A percentile compares a stretch with the other conserved stretches of the same genome.
These are phyloP conservation scores for Dunaliella primolecta DNA, from an alignment of 139 green algal species.

Conservation along the genomic window DNA sequence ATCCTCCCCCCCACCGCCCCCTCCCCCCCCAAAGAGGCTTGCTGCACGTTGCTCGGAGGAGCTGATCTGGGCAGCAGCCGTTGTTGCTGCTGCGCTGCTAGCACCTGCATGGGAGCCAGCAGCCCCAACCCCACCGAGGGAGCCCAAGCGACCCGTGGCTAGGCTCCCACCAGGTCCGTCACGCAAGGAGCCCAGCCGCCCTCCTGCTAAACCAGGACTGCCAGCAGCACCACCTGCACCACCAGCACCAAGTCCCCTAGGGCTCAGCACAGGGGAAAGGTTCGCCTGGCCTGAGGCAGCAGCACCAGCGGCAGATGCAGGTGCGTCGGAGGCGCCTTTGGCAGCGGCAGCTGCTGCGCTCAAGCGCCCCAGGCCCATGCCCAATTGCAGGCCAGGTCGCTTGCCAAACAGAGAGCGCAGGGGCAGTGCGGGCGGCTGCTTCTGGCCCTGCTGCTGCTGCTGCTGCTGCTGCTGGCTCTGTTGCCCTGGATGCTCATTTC, in stretches of 20 bases:
- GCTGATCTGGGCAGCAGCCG: background rate
- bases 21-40: background rate
- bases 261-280: too few relatives aligned
- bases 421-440: background rate
- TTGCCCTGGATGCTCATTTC: background rate
- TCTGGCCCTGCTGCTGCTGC: background rate
- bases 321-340: too few relatives aligned
- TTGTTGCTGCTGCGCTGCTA: background rate
- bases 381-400: background rate
- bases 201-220: too few relatives aligned
- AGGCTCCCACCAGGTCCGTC: background rate
- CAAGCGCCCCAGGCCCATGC: conserved; percentile 5
- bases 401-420: background rate
- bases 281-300: too few relatives aligned
- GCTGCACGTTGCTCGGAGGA: conserved; percentile 5
- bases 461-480: background rate
- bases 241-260: too few relatives aligned
- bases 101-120: background rate
- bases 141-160: background rate
- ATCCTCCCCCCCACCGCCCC: background rate
- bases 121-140: background rate
- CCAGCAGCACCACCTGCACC: too few relatives aligned
- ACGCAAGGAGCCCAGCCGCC: conserved; percentile 1
- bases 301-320: too few relatives aligned
- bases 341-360: too few relatives aligned